Base-by-base conservation (phyloP, 2,329 filamentous ascomycete species). In the Dactylellina parvicollis region DNA sequence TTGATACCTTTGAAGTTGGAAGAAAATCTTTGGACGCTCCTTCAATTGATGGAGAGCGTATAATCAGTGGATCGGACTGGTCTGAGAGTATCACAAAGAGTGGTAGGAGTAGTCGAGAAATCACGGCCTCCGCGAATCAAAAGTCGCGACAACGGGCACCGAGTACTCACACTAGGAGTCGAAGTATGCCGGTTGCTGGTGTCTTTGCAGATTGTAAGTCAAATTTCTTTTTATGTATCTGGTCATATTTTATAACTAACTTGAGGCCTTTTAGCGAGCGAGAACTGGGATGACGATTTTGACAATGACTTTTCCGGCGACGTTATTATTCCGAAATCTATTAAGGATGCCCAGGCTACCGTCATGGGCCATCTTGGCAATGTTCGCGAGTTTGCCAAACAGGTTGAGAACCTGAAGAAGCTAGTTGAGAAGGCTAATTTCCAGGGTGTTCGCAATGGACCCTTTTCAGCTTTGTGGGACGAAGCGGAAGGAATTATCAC, bases 231-330 rank as follows among this genome's bases (percentile, higher is more conserved):
- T 3, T 26, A 44, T 44, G 5, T 26, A 24, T 42, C 4, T 24
- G 10, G 7, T 14, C 3, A 50, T 32, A 2, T 18, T 9, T 18
- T 20, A 54, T 67, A 30, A n/a, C 61, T 74, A 69, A 69, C 59
- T 10, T 18, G n/a, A 38, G 16, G 3, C 34, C n/a, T 26, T 30
- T 46, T 49, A 75, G 67, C 77, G 18, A 93, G 89, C 74, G 92
- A 96, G 79, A 91, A 95, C 78, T 96, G 92, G 92, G 92, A 94
- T 77, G 90, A 93, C 75, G 92, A 96, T 79, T 95, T 96, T 77
- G 90, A 94, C 40, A 77, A 70, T 10, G 77, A 79, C 12, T 78
- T 79, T 10, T 85, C 80, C 34, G 80, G 81, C 26, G 79, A 84
- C 30, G 82, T 92, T 87, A 81, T 89, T n/a, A 89, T 96, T 22